A percentile compares a stretch with the other conserved stretches of the same genome.
Evolutionary conservation across 176 grass and related monocot species (phyloP).

Genomic region (Paspalum vaginatum): DNA sequence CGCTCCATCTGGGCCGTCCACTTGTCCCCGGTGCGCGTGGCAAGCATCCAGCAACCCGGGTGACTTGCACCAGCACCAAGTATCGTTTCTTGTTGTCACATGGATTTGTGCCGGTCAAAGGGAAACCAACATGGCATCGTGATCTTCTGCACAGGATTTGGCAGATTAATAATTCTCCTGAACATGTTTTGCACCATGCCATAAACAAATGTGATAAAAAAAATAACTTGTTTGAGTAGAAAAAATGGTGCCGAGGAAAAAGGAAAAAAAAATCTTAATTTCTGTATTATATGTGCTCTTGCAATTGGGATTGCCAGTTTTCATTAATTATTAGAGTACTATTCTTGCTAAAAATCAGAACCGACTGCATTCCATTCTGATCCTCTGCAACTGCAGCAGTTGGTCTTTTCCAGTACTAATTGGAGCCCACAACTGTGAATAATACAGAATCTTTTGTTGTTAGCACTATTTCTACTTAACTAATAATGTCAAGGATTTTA

Average conservation of each 20-base stretch:
- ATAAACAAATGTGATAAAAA: neutral
- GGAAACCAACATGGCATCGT: constrained; percentile 10
- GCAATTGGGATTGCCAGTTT: neutral
- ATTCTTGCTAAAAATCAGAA: neutral
- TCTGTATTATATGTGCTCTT: constrained; percentile 22
- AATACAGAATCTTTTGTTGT: neutral
- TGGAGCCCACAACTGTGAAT: neutral
- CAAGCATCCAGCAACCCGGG: neutral
- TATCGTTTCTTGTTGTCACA: constrained; percentile 14
- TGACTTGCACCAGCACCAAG: neutral
- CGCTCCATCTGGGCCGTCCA: constrained; percentile 31
- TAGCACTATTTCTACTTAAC: neutral
- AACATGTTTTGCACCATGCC: constrained; percentile 27
- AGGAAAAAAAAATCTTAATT: neutral
- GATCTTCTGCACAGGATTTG: constrained; percentile 49
- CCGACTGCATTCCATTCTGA: neutral
- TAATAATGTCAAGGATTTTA: neutral
- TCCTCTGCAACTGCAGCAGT: neutral
- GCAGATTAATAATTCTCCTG: constrained; percentile 17
- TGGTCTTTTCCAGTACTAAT: neutral
- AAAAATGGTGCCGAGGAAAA: neutral
- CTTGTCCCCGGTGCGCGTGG: constrained; percentile 9
- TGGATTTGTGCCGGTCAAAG: constrained; percentile 51
- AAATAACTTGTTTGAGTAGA: neutral
- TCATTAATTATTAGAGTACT: neutral